Percentiles rank a stretch among this genome's conserved stretches.
Conservation (phyloP, 768 basidiomycete species). For the Cubamyces sp. region DNA sequence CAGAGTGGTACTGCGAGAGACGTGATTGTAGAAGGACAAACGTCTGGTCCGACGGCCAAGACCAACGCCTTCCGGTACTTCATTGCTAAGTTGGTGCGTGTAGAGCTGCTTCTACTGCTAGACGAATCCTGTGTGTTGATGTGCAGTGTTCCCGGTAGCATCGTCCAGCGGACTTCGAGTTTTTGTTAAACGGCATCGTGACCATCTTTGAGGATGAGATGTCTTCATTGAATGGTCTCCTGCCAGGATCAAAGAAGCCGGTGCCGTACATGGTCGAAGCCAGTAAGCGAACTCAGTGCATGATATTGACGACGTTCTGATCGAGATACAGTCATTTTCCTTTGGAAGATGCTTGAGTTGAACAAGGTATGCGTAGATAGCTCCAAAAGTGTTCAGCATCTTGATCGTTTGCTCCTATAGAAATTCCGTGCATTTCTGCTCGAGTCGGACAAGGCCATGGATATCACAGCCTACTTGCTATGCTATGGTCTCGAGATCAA, state of each 20-base stretch:
- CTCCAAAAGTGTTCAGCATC: not conserved
- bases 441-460: constrained; percentile 78
- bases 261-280: constrained; percentile 83
- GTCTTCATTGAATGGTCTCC: constrained; percentile 68
- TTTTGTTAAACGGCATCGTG: constrained; percentile 75
- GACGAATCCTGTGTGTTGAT: not conserved
- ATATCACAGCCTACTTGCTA: constrained; percentile 77
- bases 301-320: not conserved
- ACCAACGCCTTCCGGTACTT: constrained; percentile 94
- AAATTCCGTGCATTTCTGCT: constrained; percentile 87
- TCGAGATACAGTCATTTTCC: constrained; percentile 58
- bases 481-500: constrained; percentile 88
- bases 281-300: constrained; percentile 51
- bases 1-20: constrained; percentile 78
- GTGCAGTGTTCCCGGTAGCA: constrained; percentile 53
- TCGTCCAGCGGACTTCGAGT: constrained; percentile 85
- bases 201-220: constrained; percentile 77
- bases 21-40: constrained; percentile 46
- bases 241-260: constrained; percentile 86
- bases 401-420: constrained; percentile 45
- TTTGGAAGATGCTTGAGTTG: constrained; percentile 92
- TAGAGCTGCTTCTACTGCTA: not conserved
- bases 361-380: constrained; percentile 70
- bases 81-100: constrained; percentile 80
- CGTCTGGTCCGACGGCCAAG: constrained; percentile 55